Percentiles rank a stretch among this genome's conserved stretches.
These are phyloP conservation scores for Yamadazyma scolyti DNA, from an alignment of 805 yeast species.

Conservation along the genomic window DNA sequence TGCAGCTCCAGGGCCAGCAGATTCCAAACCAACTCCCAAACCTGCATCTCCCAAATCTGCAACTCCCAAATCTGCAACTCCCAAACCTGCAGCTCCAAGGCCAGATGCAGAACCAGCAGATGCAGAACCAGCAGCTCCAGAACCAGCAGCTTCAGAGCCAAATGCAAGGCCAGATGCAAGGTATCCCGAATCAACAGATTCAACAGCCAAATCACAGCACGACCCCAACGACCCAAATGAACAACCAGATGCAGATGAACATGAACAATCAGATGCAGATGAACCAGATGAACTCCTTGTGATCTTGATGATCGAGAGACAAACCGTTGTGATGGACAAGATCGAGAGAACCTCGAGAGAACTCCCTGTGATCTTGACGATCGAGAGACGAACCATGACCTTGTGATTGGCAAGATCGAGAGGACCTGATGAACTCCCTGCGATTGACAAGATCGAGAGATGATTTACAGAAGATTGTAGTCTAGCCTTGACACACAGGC, in stretches of 20 bases:
- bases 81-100: slow-evolving; percentile 11
- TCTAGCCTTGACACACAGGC: too few relatives aligned
- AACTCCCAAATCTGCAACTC: slow-evolving; percentile 11
- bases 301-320: too few relatives aligned
- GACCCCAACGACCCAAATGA: neutral
- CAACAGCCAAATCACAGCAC: slow-evolving; percentile 1
- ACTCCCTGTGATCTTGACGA: neutral
- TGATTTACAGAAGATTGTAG: too few relatives aligned
- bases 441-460: too few relatives aligned
- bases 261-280: too few relatives aligned
- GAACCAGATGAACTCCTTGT: too few relatives aligned
- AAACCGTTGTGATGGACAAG: too few relatives aligned
- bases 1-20: slow-evolving; percentile 4
- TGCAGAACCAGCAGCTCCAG: slow-evolving; percentile 11
- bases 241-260: slow-evolving; percentile 1
- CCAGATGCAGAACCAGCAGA: slow-evolving; percentile 11
- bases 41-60: slow-evolving; percentile 5
- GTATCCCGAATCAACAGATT: slow-evolving; percentile 2
- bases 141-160: slow-evolving; percentile 7
- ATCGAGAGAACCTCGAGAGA: too few relatives aligned
- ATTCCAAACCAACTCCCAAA: slow-evolving; percentile 10
- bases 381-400: neutral
- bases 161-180: neutral
- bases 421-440: too few relatives aligned
- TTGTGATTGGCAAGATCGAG: too few relatives aligned